Percentiles rank a stretch among this genome's conserved stretches.
phyloP scores from a whole-genome alignment of 495 filamentous ascomycete genomes.

The Aspergillus wentii region DNA sequence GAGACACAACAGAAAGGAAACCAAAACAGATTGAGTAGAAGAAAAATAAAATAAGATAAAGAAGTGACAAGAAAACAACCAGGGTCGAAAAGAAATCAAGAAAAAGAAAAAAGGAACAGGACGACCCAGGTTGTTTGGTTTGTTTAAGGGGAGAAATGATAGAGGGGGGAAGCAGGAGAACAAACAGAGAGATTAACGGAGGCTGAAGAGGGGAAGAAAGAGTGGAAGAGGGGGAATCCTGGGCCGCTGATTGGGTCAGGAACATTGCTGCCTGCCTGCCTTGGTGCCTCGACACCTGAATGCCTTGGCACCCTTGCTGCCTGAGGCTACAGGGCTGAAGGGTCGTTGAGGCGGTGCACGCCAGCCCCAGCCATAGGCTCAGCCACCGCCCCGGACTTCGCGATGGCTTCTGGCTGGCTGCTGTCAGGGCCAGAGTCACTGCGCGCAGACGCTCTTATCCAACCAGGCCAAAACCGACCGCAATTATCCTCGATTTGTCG shows the following conservation, averaged over 20 bases:
- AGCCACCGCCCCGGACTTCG: conserved; percentile 4
- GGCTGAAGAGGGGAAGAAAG: conserved; percentile 13
- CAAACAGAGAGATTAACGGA: conserved; percentile 6
- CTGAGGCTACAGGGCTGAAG: conserved; percentile 4
- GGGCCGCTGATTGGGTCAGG: conserved; percentile 15
- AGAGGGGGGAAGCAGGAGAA: conserved; percentile 3
- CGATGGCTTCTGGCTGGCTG: too few relatives aligned
- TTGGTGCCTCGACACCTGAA: neutral
- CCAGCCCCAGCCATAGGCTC: conserved; percentile 1
- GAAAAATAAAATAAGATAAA: neutral
- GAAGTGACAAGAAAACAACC: neutral
- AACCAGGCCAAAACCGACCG: too few relatives aligned
- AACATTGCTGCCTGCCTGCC: conserved; percentile 11
- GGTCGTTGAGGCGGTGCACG: conserved; percentile 13
- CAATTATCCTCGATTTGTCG: too few relatives aligned
- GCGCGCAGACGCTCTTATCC: too few relatives aligned
- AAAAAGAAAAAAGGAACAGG: conserved; percentile 1
- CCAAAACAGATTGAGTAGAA: neutral
- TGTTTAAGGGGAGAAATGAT: neutral
- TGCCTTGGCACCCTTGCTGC: neutral
- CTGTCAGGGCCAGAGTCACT: too few relatives aligned
- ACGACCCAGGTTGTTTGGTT: neutral
- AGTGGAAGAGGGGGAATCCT: neutral
- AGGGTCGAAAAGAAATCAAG: conserved; percentile 5
- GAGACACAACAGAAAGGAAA: conserved; percentile 1